Evolutionary conservation across 768 basidiomycete genomes (phyloP), one percentile per base, ranked within the genome.

Genomic region (Lactifluus piperatus): DNA sequence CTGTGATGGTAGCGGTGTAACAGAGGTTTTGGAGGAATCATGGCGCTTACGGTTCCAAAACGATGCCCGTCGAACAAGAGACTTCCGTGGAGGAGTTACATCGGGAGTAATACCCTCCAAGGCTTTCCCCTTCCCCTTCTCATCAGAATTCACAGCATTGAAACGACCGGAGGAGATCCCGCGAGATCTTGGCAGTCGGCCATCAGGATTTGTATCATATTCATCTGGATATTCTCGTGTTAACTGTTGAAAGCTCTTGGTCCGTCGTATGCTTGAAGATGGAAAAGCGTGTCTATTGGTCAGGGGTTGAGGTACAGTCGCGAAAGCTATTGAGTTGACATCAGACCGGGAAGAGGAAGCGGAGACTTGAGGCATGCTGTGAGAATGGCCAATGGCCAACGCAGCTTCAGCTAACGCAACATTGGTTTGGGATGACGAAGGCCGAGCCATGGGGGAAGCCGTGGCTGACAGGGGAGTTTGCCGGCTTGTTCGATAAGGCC

Each of bases 371-470:
- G 81, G 78, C 56, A 81, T 72, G 51, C 78, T 73, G 64, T 79
- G 81, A 43, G 83, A 77, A 32, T 84, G 72, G 48, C 84, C 82
- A 27, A 86, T 67, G 20, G 82, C 83, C 29, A 84, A 67, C 2
- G 79, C 73, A 30, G 85, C 79, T 43, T 81, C 84, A 32, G 80
- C 79, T 22, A 81, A 72, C 34, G 79, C 77, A 29, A 76, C 59
- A 20, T 75, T 70, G 9, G 71, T 58, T 44, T 69, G 67, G 45
- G 72, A 66, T 11, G 71, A 52, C 27, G 60, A 56, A 30, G 55
- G 44, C 24, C 60, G 54, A 46, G 10, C 14, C 13, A 36, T 34
- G 22, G 54, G 20, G 20, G 46, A 18, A 34, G 49, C 18, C 24
- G 18, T 18, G 27, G 48, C 29, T 18, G 55, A 18, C 29, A 29